Conservation (phyloP, 257 asterid genomes). For the Knoxia roxburghii region DNA sequence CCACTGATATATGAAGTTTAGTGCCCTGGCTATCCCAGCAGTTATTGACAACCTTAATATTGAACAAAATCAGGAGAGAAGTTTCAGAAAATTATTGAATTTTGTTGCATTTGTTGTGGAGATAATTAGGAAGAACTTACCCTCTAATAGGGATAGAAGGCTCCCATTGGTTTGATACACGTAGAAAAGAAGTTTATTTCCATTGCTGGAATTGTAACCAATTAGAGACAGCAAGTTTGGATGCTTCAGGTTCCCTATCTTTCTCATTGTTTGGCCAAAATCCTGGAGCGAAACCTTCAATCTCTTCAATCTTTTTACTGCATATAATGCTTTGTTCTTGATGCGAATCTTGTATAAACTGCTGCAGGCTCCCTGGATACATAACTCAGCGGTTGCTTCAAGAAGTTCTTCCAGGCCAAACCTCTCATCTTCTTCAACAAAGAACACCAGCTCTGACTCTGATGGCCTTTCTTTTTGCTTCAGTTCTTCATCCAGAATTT, state of each 20-base stretch:
- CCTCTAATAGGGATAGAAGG: constrained; percentile 27
- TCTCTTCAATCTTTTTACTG: constrained; percentile 40
- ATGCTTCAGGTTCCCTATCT: constrained; percentile 40
- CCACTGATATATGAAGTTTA: constrained; percentile 26
- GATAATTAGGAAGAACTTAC: too few species aligned
- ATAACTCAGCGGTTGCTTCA: constrained; percentile 35
- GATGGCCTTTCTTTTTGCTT: constrained; percentile 17
- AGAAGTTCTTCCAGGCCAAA: constrained; percentile 40
- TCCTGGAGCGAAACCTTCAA: constrained; percentile 29
- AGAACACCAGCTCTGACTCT: constrained; percentile 50
- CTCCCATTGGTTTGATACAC: constrained; percentile 40
- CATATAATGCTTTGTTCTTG: constrained; percentile 22
- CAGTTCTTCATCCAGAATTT: constrained; percentile 8
- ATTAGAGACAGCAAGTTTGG: constrained; percentile 38
- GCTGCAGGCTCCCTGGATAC: constrained; percentile 28
- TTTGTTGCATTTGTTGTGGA: too few species aligned
- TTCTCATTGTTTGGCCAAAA: constrained; percentile 34
- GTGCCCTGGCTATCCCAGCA: constrained; percentile 37
- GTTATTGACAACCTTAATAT: constrained; percentile 35
- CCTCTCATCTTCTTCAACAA: constrained; percentile 33
- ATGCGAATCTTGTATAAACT: constrained; percentile 37
- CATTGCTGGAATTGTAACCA: constrained; percentile 30
- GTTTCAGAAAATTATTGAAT: too few species aligned
- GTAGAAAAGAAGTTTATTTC: constrained; percentile 40
- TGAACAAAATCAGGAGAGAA: too few species aligned